Conservation (phyloP, 2,329 filamentous ascomycete genomes). For the Biscogniauxia sp. region DNA sequence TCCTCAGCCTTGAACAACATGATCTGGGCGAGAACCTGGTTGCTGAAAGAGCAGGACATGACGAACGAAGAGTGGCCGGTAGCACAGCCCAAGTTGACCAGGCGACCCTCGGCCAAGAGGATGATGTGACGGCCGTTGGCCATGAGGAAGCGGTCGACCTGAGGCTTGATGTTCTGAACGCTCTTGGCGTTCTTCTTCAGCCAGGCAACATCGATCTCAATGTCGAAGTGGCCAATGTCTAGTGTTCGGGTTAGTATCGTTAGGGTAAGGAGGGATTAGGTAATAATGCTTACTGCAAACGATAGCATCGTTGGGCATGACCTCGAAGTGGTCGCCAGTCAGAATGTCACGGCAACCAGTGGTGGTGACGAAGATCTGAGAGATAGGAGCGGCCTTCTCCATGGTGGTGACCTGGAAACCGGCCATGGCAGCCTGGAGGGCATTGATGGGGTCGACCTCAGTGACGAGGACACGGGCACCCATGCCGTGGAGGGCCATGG, state of each 20-base stretch:
- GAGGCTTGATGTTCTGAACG: slow-evolving; percentile 98
- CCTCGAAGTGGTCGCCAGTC: slow-evolving; percentile 86
- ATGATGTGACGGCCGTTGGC: slow-evolving; percentile 94
- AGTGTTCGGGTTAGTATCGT: slow-evolving; percentile 14
- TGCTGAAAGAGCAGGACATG: slow-evolving; percentile 99
- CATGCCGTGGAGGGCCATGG: slow-evolving; percentile 93
- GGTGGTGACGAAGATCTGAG: slow-evolving; percentile 99
- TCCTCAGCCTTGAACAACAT: slow-evolving; percentile 94
- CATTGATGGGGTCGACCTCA: slow-evolving; percentile 99
- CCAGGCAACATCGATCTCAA: slow-evolving; percentile 99
- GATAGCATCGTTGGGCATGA: slow-evolving; percentile 96
- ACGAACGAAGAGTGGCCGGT: slow-evolving; percentile 99
- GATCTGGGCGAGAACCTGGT: slow-evolving; percentile 99
- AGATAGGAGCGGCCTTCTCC: slow-evolving; percentile 85
- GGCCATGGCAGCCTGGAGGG: slow-evolving; percentile 96
- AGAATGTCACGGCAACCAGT: slow-evolving; percentile 99
- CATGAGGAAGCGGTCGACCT: slow-evolving; percentile 98
- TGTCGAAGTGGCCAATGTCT: slow-evolving; percentile 99
- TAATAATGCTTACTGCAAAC: slow-evolving; percentile 74
- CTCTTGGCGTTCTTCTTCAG: slow-evolving; percentile 94
- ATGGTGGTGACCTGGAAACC: slow-evolving; percentile 97
- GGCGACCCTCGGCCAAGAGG: slow-evolving; percentile 95
- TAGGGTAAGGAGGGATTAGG: slow-evolving; percentile 3
- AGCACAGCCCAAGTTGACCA: slow-evolving; percentile 98
- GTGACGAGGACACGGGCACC: slow-evolving; percentile 95